Evolutionary conservation across 805 yeast genomes (phyloP).

Genomic region (Ogataea nonfermentans): DNA sequence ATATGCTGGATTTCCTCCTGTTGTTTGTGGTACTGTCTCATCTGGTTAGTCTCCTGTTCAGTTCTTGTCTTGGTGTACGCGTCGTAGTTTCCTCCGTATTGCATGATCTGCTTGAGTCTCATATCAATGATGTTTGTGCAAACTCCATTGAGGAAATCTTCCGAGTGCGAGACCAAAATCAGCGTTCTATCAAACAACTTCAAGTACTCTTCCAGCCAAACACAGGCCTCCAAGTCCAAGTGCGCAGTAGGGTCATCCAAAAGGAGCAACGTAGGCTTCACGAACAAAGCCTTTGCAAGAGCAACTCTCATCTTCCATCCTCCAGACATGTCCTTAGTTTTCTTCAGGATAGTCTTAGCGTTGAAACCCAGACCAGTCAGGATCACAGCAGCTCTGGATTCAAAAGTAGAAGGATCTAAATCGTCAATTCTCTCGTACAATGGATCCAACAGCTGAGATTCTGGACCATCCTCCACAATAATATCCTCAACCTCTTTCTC

Average conservation of each 20-base stretch:
- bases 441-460: conserved; percentile 78
- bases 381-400: conserved; percentile 93
- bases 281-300: conserved; percentile 94
- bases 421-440: conserved; percentile 93
- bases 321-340: conserved; percentile 99
- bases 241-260: conserved; percentile 99
- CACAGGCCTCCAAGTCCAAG: conserved; percentile 98
- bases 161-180: conserved; percentile 95
- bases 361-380: conserved; percentile 97
- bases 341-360: conserved; percentile 79
- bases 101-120: conserved; percentile 73
- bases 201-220: conserved; percentile 98
- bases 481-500: conserved; percentile 90
- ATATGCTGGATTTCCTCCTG: conserved; percentile 98
- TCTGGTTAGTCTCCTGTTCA: conserved; percentile 94
- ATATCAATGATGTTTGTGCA: conserved; percentile 98
- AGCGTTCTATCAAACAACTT: conserved; percentile 91
- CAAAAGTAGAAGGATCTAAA: conserved; percentile 95
- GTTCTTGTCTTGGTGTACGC: conserved; percentile 91
- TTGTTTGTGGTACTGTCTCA: conserved; percentile 95
- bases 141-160: conserved; percentile 98
- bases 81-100: conserved; percentile 98
- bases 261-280: conserved; percentile 90
- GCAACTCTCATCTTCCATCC: conserved; percentile 99
- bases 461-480: conserved; percentile 92